A percentile compares a stretch with the other conserved stretches of the same genome.
phyloP scores from a whole-genome alignment of 768 basidiomycete genomes.

The Tricholoma sp. region DNA sequence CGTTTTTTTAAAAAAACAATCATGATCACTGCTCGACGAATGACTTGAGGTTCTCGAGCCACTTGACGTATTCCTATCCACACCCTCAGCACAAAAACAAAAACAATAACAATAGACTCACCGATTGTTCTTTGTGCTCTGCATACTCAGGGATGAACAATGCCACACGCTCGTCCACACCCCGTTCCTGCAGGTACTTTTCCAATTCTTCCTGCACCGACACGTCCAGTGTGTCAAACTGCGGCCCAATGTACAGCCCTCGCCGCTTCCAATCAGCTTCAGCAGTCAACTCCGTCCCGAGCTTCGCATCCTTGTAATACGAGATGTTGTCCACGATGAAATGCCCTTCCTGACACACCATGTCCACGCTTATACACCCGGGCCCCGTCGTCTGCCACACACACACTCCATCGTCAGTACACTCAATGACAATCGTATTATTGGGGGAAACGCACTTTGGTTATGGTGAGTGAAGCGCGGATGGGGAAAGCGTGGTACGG shows the following conservation, averaged over 20 bases:
- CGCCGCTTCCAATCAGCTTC: conserved; percentile 94
- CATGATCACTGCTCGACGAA: conserved; percentile 65
- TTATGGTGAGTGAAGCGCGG: conserved; percentile 77
- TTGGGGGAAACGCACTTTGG: conserved; percentile 51
- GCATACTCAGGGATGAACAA: conserved; percentile 87
- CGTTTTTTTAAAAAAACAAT: too few species aligned
- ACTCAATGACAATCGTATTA: background rate
- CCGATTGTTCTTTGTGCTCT: conserved; percentile 91
- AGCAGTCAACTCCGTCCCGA: conserved; percentile 73
- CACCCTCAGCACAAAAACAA: conserved; percentile 4
- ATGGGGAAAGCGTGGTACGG: conserved; percentile 56
- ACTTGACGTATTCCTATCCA: conserved; percentile 82
- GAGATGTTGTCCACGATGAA: conserved; percentile 90
- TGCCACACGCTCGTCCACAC: conserved; percentile 77
- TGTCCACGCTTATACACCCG: conserved; percentile 76
- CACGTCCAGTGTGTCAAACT: conserved; percentile 90
- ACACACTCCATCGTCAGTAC: conserved; percentile 1
- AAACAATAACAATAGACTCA: conserved; percentile 26
- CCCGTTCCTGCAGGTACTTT: conserved; percentile 84
- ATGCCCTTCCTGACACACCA: conserved; percentile 70
- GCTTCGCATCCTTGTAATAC: conserved; percentile 67
- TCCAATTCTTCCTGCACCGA: conserved; percentile 90
- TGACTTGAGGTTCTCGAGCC: conserved; percentile 77
- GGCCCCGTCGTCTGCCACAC: conserved; percentile 39
- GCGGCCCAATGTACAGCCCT: conserved; percentile 89